Evolutionary conservation across 2,329 filamentous ascomycete species (phyloP), one percentile per base, ranked within the genome.

Genomic region (Boeremia lycopersici): DNA sequence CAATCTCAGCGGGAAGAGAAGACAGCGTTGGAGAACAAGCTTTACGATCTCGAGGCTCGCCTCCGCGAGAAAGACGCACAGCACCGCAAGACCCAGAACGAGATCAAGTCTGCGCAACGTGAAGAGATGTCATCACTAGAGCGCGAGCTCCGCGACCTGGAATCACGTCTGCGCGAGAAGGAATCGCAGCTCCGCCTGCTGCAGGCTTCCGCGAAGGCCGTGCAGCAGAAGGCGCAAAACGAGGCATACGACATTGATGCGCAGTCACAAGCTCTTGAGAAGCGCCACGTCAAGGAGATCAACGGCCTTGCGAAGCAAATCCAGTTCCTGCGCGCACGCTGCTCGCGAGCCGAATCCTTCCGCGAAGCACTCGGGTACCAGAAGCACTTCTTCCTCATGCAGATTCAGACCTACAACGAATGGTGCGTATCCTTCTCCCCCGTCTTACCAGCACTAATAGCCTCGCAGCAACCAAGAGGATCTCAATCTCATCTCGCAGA

Each of bases 221-320:
- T 62, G 23, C 63, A 67, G 34, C 61, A 72, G 39, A 69, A 70
- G 30, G 64, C 67, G n/a, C 62, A 60, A 12, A 64, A 71, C 34
- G 67, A 72, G 33, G 64, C 67, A 10, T 54, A 72, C 26, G 65
- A 69, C 34, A 60, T 74, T 2, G 69, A 72, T 35, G 63, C 80
- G 26, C 80, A 84, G 50, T 81, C 86, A 42, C 81, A 85, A 42
- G 82, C 86, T 52, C 86, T 88, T 40, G 86, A 91, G 67, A 85
- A 85, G 62, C 81, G 84, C 39, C 90, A 95, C 73, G 79, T 82
- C 66, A 87, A 87, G 74, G 90, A 96, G 77, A 79, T 97, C 48
- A 86, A 87, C 63, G 93, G 93, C 15, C 82, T 98, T 70, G 85
- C 86, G 48, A 89, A 95, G 77, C 93, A 98, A 77, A 93, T 98